Conservation (phyloP, 1,284 basidiomycete species). For the Papiliotrema fonsecae region DNA sequence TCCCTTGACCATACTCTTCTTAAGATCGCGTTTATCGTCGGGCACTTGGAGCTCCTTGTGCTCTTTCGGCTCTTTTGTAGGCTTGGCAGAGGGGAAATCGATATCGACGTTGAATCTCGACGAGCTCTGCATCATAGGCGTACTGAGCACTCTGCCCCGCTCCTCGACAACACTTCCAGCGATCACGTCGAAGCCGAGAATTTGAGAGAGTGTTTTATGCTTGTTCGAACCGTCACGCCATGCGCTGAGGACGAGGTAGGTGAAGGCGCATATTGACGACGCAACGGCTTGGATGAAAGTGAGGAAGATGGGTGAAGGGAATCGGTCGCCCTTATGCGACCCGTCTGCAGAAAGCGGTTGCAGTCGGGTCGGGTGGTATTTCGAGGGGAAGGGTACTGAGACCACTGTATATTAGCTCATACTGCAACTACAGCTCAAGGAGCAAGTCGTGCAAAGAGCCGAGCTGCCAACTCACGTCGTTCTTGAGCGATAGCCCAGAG, state of each 20-base stretch:
- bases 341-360: slow-evolving; percentile 10
- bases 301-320: slow-evolving; percentile 81
- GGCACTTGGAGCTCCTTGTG: background rate
- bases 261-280: slow-evolving; percentile 68
- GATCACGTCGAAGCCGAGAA: slow-evolving; percentile 27
- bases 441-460: background rate
- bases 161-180: background rate
- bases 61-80: background rate
- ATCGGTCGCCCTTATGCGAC: slow-evolving; percentile 59
- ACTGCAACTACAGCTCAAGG: background rate
- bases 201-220: slow-evolving; percentile 4
- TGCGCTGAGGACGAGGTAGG: slow-evolving; percentile 63
- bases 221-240: slow-evolving; percentile 17
- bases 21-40: background rate
- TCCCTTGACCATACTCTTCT: slow-evolving; percentile 4
- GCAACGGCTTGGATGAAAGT: slow-evolving; percentile 81
- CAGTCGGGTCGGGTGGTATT: slow-evolving; percentile 6
- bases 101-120: no score
- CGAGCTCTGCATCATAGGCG: background rate
- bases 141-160: background rate
- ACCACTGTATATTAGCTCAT: slow-evolving; percentile 9
- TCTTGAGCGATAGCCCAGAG: slow-evolving; percentile 91
- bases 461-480: slow-evolving; percentile 58
- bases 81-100: no score
- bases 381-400: slow-evolving; percentile 4